These are phyloP conservation scores for Phytophthora parvispora DNA, from an alignment of 352 stramenopile genomes.

Conservation along the genomic window DNA sequence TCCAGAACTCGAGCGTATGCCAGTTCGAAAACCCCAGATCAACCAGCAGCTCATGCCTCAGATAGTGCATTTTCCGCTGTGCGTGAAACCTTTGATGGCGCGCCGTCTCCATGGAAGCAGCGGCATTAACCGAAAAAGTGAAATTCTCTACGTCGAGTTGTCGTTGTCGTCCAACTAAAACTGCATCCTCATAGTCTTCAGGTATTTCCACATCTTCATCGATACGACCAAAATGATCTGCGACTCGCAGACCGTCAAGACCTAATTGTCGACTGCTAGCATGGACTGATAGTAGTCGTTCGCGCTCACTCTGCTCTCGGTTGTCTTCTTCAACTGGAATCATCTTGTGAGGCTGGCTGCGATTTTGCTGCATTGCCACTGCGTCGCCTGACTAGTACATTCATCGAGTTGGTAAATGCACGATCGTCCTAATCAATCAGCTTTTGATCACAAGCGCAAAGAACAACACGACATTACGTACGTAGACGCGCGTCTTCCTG, in stretches of 20 bases:
- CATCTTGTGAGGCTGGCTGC: not conserved
- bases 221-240: slow-evolving; percentile 12
- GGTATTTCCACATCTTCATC: slow-evolving; percentile 8
- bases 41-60: slow-evolving; percentile 83
- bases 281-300: slow-evolving; percentile 15
- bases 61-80: slow-evolving; percentile 80
- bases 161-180: not conserved
- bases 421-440: no score
- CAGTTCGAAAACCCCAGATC: slow-evolving; percentile 68
- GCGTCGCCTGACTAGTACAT: slow-evolving; percentile 32
- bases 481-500: slow-evolving; percentile 51
- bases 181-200: slow-evolving; percentile 9
- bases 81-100: slow-evolving; percentile 71
- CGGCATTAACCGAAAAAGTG: slow-evolving; percentile 61
- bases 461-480: slow-evolving; percentile 17
- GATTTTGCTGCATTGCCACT: slow-evolving; percentile 24
- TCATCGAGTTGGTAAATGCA: not conserved
- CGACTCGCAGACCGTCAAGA: slow-evolving; percentile 5
- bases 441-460: no score
- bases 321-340: slow-evolving; percentile 2
- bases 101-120: slow-evolving; percentile 54
- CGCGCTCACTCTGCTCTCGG: not conserved
- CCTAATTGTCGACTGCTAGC: slow-evolving; percentile 3
- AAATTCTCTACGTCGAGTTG: slow-evolving; percentile 57
- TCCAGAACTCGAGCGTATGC: slow-evolving; percentile 85